phyloP scores from a whole-genome alignment of 805 yeast species.

The Candida patagonica region DNA sequence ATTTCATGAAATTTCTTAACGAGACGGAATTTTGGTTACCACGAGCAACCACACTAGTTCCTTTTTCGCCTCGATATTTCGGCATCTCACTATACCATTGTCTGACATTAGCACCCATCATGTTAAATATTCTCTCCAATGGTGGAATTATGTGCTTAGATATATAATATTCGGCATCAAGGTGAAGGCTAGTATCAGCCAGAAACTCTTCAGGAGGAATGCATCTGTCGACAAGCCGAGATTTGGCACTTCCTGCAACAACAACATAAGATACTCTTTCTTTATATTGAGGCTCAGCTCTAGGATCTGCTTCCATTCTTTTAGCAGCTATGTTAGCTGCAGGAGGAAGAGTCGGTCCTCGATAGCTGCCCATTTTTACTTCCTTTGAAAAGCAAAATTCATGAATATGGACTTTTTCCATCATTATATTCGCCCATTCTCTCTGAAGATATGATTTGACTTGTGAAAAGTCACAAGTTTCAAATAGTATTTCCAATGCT shows the following conservation, averaged over 20 bases:
- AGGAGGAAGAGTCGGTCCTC: constrained; percentile 69
- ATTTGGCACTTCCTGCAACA: constrained; percentile 44
- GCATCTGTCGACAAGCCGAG: constrained; percentile 65
- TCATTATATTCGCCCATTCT: constrained; percentile 59
- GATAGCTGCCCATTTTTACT: constrained; percentile 77
- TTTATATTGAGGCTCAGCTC: constrained; percentile 76
- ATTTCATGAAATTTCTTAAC: constrained; percentile 12
- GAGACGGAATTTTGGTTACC: constrained; percentile 3
- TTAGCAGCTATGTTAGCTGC: constrained; percentile 79
- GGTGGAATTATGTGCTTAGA: constrained; percentile 83
- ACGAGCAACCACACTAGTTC: background rate
- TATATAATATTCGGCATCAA: constrained; percentile 84
- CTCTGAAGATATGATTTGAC: constrained; percentile 56
- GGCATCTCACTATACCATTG: constrained; percentile 74
- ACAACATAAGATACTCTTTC: constrained; percentile 89
- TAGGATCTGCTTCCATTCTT: constrained; percentile 50
- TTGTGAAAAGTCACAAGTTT: constrained; percentile 56
- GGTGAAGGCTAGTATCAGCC: constrained; percentile 29
- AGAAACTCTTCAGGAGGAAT: constrained; percentile 69
- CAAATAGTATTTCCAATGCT: constrained; percentile 58
- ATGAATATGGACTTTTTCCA: constrained; percentile 55
- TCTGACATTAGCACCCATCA: constrained; percentile 71
- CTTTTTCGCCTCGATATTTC: constrained; percentile 16
- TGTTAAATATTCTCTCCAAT: constrained; percentile 67
- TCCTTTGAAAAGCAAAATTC: constrained; percentile 92